phyloP scores from a whole-genome alignment of 2,329 filamentous ascomycete genomes.

The Pseudogymnoascus sp. region DNA sequence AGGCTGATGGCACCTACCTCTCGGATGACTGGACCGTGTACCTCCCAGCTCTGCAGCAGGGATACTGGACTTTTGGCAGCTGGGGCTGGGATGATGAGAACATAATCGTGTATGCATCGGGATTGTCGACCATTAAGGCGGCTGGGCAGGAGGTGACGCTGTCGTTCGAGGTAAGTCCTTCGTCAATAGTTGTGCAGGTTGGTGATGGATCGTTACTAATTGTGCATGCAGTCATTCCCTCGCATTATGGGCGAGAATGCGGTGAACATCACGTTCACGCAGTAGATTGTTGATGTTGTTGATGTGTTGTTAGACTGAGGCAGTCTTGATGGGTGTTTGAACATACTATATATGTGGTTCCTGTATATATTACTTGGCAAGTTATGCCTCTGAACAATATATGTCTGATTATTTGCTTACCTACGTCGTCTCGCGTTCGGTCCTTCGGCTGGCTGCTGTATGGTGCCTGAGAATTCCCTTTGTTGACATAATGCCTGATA shows the following conservation, averaged over 20 bases:
- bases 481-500: background rate
- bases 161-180: conserved; percentile 36
- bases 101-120: conserved; percentile 41
- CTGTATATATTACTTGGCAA: conserved; percentile 2
- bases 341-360: background rate
- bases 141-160: conserved; percentile 42
- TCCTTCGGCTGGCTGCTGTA: background rate
- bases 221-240: conserved; percentile 44
- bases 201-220: background rate
- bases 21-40: conserved; percentile 52
- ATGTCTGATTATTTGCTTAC: background rate
- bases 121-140: conserved; percentile 41
- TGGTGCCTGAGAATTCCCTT: background rate
- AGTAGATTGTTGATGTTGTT: background rate
- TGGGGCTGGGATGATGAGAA: conserved; percentile 45
- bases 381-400: conserved; percentile 4
- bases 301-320: background rate
- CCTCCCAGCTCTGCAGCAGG: conserved; percentile 47
- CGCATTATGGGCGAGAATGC: conserved; percentile 41
- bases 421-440: background rate
- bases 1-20: conserved; percentile 43
- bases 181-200: background rate
- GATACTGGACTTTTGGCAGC: conserved; percentile 41
- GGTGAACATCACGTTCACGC: conserved; percentile 41
- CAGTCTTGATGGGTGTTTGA: background rate